phyloP scores from a whole-genome alignment of 345 rosid species.

The Microcos paniculata region DNA sequence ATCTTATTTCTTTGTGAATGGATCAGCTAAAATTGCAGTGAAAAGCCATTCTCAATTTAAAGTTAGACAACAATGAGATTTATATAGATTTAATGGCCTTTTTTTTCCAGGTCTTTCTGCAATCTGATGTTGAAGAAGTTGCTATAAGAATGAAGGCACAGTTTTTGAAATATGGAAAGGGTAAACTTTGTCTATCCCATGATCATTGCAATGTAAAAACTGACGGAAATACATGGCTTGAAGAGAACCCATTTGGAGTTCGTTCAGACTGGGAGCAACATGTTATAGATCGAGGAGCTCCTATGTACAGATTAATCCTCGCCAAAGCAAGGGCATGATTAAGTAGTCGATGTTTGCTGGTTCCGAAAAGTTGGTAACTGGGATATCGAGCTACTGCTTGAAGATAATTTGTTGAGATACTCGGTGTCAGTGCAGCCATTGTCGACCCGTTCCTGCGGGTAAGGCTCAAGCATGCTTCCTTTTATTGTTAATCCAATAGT shows the following conservation, averaged over 20 bases:
- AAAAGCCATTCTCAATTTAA: not conserved
- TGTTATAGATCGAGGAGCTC: conserved; percentile 49
- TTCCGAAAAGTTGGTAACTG: not conserved
- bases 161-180: conserved; percentile 49
- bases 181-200: conserved; percentile 36
- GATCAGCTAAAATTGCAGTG: not conserved
- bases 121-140: conserved; percentile 63
- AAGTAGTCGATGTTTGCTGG: not conserved
- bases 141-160: conserved; percentile 51
- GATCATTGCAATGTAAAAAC: conserved; percentile 10
- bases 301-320: conserved; percentile 64
- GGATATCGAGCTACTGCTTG: not conserved
- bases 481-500: not conserved
- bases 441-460: conserved; percentile 5
- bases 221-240: conserved; percentile 38
- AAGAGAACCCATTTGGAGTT: conserved; percentile 65
- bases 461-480: not conserved
- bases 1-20: not conserved
- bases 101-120: conserved; percentile 52
- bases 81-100: not conserved
- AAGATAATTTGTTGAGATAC: not conserved
- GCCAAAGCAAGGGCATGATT: conserved; percentile 23
- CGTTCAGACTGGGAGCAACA: conserved; percentile 72
- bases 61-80: not conserved
- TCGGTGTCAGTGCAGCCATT: not conserved